These are phyloP conservation scores for Ophiosphaerella herpotricha DNA, from an alignment of 2,329 filamentous ascomycete genomes.

Conservation along the genomic window DNA sequence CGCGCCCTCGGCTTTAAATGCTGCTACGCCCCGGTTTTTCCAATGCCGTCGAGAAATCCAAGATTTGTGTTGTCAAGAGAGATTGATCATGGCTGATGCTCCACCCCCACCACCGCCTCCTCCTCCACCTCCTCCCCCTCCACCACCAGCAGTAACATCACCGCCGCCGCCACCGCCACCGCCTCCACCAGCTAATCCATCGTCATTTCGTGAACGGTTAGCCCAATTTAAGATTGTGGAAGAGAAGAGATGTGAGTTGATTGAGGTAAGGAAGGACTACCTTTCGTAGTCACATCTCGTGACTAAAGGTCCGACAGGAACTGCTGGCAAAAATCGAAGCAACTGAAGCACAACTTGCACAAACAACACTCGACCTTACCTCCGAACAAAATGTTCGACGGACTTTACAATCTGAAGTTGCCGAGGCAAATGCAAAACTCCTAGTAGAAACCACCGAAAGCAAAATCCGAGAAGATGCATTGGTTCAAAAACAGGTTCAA, in stretches of 20 bases:
- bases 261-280: constrained; percentile 31
- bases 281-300: neutral
- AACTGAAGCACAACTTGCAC: constrained; percentile 41
- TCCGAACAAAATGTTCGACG: constrained; percentile 46
- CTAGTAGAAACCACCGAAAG: constrained; percentile 15
- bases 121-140: constrained; percentile 1
- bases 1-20: constrained; percentile 32
- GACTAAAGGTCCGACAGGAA: constrained; percentile 25
- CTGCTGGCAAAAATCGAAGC: constrained; percentile 45
- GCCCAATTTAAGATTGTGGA: constrained; percentile 45
- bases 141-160: constrained; percentile 13
- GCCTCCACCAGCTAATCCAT: constrained; percentile 17
- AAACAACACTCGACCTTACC: constrained; percentile 44
- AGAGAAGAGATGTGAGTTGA: constrained; percentile 43
- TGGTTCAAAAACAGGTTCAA: constrained; percentile 38
- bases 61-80: constrained; percentile 7
- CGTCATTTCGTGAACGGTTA: constrained; percentile 40
- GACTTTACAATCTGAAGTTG: constrained; percentile 41
- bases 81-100: constrained; percentile 15
- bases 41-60: constrained; percentile 2
- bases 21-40: constrained; percentile 30
- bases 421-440: neutral
- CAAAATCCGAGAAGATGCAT: constrained; percentile 34
- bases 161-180: constrained; percentile 11
- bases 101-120: constrained; percentile 9